Conservation (phyloP, 2,329 filamentous ascomycete species). For the Colletotrichum lentis region DNA sequence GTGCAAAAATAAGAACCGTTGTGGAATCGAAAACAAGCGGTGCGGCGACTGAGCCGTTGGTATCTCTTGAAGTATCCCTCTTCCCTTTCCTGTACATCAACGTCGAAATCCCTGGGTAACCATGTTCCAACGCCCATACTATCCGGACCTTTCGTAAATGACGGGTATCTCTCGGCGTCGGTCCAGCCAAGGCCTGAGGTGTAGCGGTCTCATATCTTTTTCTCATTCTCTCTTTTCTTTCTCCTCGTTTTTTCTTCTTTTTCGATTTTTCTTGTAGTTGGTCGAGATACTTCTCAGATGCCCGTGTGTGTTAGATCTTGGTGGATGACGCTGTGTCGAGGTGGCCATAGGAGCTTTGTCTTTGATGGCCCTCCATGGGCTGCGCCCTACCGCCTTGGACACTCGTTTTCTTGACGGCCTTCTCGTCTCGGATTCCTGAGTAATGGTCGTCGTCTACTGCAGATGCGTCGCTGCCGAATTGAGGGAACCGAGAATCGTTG, state of each 20-base stretch:
- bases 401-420: slow-evolving; percentile 35
- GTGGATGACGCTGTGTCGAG: slow-evolving; percentile 42
- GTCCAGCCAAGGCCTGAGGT: slow-evolving; percentile 38
- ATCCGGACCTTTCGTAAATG: slow-evolving; percentile 37
- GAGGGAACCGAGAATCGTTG: slow-evolving; percentile 33
- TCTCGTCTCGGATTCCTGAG: slow-evolving; percentile 43
- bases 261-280: no score
- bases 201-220: slow-evolving; percentile 16
- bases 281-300: slow-evolving; percentile 2
- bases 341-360: slow-evolving; percentile 49
- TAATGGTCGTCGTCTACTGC: slow-evolving; percentile 39
- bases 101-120: neutral
- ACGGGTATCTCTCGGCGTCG: slow-evolving; percentile 38
- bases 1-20: slow-evolving; percentile 25
- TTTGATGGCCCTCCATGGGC: slow-evolving; percentile 45
- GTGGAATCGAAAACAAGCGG: slow-evolving; percentile 35
- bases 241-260: neutral
- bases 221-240: neutral
- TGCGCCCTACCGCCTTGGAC: slow-evolving; percentile 39
- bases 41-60: slow-evolving; percentile 35
- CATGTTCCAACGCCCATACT: slow-evolving; percentile 26
- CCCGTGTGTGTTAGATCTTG: slow-evolving; percentile 28
- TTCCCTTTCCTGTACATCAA: neutral
- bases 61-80: slow-evolving; percentile 31
- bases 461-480: slow-evolving; percentile 34